Base-by-base conservation (phyloP, 2,329 filamentous ascomycete genomes). In the Apiospora malaysiana region DNA sequence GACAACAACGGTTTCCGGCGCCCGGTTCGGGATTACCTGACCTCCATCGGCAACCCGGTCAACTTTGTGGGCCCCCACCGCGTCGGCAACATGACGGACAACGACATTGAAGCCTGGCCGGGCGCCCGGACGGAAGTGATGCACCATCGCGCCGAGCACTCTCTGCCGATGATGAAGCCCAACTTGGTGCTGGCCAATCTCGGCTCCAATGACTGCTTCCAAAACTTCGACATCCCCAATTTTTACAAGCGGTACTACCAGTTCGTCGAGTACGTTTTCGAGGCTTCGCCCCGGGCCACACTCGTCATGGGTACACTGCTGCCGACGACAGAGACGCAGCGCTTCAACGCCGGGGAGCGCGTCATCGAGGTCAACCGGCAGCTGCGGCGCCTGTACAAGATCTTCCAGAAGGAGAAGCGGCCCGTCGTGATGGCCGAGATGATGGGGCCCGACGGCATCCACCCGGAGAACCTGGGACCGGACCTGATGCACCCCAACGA, bases 401-500 rank as follows among this genome's bases (percentile, higher is more conserved):
- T 71, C 21, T 70, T 75, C 16, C 71, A 74, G 45, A 71, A 72
- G 27, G 73, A 74, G 14, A 66, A 70, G 18, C 76, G 75, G 51
- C 72, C 74, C 0, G 75, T 77, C 27, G 73, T 77, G 23, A 68
- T 77, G 32, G 75, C 75, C n/a, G 76, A 77, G 68, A 76, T 77
- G 76, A 73, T 71, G 23, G 70, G 66, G 0, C 66, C 73, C 12
- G 75, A 72, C 10, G 73, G 73, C 51, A 74, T 76, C 25, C 72
- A 74, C 32, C 67, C 65, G 4, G 68, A 72, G 12, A 73, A 76
- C 10, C 76, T 77, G 45, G 73, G 76, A 42, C 74, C 73, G 10
- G 75, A 75, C 68, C 47, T 66, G 37, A 68, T 70, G 40, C 78
- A 80, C 66, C 78, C 78, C 8, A 76, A 75, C 27, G 78, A 76